Conservation (phyloP, 768 basidiomycete genomes). For the Xerocomellus dryophilus region DNA sequence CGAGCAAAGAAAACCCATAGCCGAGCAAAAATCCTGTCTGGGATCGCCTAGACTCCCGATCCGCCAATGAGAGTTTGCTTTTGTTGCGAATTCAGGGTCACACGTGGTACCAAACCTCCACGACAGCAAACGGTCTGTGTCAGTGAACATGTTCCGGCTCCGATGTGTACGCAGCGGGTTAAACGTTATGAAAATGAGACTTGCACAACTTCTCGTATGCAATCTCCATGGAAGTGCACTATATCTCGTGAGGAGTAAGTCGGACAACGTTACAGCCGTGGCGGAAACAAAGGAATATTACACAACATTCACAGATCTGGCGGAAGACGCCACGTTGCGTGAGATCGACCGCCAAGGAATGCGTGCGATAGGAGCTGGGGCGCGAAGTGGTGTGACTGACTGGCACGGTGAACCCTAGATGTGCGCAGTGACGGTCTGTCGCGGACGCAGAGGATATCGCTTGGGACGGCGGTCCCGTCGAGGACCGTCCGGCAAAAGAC, state of each 20-base stretch:
- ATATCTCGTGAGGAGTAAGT: background rate
- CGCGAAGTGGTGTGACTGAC: slow-evolving; percentile 18
- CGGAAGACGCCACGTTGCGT: slow-evolving; percentile 25
- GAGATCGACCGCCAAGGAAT: slow-evolving; percentile 25
- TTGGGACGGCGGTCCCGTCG: slow-evolving; percentile 6
- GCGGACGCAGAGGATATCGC: slow-evolving; percentile 18
- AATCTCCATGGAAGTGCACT: background rate
- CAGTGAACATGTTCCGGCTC: background rate
- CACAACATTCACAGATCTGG: slow-evolving; percentile 16
- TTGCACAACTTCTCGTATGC: background rate
- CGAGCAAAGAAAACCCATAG: no score
- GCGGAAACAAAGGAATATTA: background rate
- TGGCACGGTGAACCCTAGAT: slow-evolving; percentile 13
- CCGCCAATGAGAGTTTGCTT: no score
- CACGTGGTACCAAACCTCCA: background rate
- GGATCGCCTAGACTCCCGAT: no score
- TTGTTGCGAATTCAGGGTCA: no score
- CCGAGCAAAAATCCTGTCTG: no score
- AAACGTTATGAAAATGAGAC: background rate
- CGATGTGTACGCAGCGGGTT: background rate
- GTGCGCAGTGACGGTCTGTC: background rate
- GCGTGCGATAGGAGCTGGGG: slow-evolving; percentile 21
- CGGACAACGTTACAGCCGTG: background rate
- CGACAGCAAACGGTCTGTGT: no score
- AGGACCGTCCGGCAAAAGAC: slow-evolving; percentile 13